Percentiles rank a stretch among this genome's conserved stretches.
phyloP scores from a whole-genome alignment of 352 stramenopile species.

The Globisporangium acanthophoron region DNA sequence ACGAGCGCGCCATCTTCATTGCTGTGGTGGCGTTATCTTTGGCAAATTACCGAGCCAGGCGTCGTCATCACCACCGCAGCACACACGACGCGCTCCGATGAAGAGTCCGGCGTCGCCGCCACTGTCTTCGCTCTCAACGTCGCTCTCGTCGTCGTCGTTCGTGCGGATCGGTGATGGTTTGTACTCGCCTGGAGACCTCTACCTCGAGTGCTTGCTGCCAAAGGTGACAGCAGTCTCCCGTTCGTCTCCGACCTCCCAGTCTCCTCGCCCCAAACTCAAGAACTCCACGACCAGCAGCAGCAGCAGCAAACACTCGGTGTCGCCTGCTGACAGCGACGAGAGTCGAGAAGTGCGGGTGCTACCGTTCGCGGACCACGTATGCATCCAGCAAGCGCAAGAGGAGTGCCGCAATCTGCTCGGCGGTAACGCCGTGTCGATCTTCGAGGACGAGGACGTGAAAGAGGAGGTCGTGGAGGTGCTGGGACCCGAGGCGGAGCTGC shows the following conservation, averaged over 20 bases:
- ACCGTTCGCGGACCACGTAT: constrained; percentile 42
- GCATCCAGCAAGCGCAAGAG: constrained; percentile 44
- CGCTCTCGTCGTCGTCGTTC: constrained; percentile 25
- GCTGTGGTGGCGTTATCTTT: no score
- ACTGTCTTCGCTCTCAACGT: constrained; percentile 13
- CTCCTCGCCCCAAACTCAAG: constrained; percentile 2
- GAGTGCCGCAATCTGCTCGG: constrained; percentile 60
- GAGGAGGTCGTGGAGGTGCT: constrained; percentile 75
- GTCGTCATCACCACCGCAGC: no score
- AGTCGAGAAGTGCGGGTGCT: constrained; percentile 24
- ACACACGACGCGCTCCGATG: neutral
- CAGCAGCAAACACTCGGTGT: neutral
- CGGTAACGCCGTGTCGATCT: constrained; percentile 56
- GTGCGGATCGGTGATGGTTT: constrained; percentile 49
- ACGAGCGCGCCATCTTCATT: constrained; percentile 11
- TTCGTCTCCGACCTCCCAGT: neutral
- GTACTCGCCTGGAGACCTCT: constrained; percentile 50
- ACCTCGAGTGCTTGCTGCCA: constrained; percentile 54
- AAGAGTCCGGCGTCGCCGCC: constrained; percentile 11
- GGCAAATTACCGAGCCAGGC: no score
- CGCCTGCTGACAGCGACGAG: neutral
- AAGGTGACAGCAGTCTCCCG: constrained; percentile 14
- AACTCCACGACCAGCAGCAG: neutral
- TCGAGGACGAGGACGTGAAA: constrained; percentile 72
- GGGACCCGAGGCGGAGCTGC: constrained; percentile 58